Evolutionary conservation across 2,329 filamentous ascomycete genomes (phyloP), one percentile per base, ranked within the genome.

Genomic region (Trichoderma arundinaceum): DNA sequence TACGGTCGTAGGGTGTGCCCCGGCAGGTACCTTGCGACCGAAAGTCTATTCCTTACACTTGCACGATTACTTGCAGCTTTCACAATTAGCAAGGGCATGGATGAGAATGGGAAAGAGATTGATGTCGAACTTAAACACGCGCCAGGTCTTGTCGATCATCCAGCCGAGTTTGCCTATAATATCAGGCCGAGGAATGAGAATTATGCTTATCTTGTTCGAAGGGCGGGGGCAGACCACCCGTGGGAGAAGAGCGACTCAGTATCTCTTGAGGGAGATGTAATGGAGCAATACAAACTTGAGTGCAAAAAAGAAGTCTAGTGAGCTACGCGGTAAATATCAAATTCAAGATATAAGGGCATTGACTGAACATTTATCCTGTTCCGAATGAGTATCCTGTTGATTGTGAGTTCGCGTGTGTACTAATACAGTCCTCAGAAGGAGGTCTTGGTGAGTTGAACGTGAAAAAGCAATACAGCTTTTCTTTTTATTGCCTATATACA

Each of bases 1-100:
- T 67, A 28, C n/a, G 65, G 65, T 1, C 65, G 65, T 32, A 67
- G 65, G 35, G 19, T 64, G 13, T 67, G 65, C 32, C 65, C 61
- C 43, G 65, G 65, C n/a, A 35, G 46, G n/a, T 59, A 59, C 6
- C 19, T 67, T 7, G 53, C 53, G 8, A 17, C 46, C 5, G 46
- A 48, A 3, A 59, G 17, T 6, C 19, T 67, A 17, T 67, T 49
- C 54, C 33, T 67, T 13, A 59, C 53, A 4, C 65, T 67, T 4
- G 35, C 39, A 9, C 35, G 53, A 7, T 8, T 65, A 3, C 13
- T 67, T 1, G 52, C 61, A 7, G 19, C 54, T 0, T 64, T 67
- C 38, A 65, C 51, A 3, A 59, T 67, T 7, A 39, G 33, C 19
- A 65, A 60, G 39, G 43, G 35, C 2, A 43, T 58, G 19, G 52